These are phyloP conservation scores for Yarrowia hollandica DNA, from an alignment of 805 yeast species.

Conservation along the genomic window DNA sequence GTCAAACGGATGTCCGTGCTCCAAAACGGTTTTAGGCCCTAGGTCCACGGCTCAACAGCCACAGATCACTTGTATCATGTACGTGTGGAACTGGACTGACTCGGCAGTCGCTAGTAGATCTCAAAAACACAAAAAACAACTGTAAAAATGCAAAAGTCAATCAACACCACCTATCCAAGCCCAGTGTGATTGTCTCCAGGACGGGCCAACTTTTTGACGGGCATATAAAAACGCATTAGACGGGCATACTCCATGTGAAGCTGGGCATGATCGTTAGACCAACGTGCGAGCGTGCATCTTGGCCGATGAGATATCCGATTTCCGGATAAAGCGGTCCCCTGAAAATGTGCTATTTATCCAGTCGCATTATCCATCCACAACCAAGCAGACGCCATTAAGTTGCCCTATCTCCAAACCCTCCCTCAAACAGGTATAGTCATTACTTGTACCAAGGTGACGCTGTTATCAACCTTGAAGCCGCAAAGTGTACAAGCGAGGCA, in stretches of 20 bases:
- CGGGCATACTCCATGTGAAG: slow-evolving; percentile 3
- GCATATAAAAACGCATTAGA: background rate
- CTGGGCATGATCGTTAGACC: background rate
- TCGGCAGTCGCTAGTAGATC: slow-evolving; percentile 5
- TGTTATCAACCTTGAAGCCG: background rate
- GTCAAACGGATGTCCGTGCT: background rate
- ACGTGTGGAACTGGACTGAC: background rate
- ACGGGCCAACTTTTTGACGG: background rate
- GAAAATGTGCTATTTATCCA: no score
- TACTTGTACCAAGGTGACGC: background rate
- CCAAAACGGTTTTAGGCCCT: slow-evolving; percentile 1
- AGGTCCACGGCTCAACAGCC: slow-evolving; percentile 19
- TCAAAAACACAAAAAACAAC: no score
- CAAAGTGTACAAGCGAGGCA: background rate
- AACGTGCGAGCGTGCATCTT: slow-evolving; percentile 9
- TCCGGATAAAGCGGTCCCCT: no score
- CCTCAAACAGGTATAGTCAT: slow-evolving; percentile 15
- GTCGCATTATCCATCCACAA: no score
- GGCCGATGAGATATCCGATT: no score
- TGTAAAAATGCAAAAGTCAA: background rate
- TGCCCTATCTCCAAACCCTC: background rate
- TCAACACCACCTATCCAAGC: no score
- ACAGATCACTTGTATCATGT: background rate
- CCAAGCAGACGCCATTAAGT: no score
- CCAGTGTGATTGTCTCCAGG: slow-evolving; percentile 1